These are phyloP conservation scores for Saururus chinensis DNA, from an alignment of 164 flowering plant genomes.

Conservation along the genomic window DNA sequence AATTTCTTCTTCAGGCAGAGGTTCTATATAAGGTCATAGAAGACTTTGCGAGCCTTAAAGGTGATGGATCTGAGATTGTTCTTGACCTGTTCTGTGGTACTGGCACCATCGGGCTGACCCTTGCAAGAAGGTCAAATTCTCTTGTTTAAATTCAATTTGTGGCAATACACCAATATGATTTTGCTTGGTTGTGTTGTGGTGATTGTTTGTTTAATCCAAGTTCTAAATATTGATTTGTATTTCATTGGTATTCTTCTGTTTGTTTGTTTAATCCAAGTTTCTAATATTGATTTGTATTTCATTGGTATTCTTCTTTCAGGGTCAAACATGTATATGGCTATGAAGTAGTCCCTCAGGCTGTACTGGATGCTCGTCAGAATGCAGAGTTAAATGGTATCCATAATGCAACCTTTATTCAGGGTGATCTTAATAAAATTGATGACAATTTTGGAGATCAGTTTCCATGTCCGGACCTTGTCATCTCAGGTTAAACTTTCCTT, in stretches of 20 bases:
- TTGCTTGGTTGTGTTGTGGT: background rate
- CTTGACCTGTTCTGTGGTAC: constrained; percentile 98
- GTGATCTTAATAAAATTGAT: constrained; percentile 89
- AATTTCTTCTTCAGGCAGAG: constrained; percentile 60
- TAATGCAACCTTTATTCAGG: constrained; percentile 92
- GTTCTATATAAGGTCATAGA: constrained; percentile 78
- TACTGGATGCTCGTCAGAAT: constrained; percentile 75
- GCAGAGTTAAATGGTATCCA: constrained; percentile 63
- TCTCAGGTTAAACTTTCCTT: constrained; percentile 45
- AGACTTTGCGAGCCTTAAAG: constrained; percentile 78
- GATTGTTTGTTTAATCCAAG: background rate
- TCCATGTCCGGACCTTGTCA: constrained; percentile 84
- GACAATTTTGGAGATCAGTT: constrained; percentile 63
- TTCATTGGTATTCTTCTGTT: constrained; percentile 1
- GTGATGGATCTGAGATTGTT: constrained; percentile 90
- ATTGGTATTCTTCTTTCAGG: constrained; percentile 21
- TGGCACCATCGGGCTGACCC: constrained; percentile 94
- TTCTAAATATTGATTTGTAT: constrained; percentile 1
- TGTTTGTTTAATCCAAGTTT: background rate
- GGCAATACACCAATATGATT: background rate
- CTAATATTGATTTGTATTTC: constrained; percentile 6
- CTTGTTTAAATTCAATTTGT: background rate
- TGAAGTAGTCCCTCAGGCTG: constrained; percentile 87
- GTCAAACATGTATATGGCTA: constrained; percentile 85
- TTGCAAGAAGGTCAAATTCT: constrained; percentile 59